Conservation (phyloP, 805 yeast genomes). For the Tetrapisispora phaffii region DNA sequence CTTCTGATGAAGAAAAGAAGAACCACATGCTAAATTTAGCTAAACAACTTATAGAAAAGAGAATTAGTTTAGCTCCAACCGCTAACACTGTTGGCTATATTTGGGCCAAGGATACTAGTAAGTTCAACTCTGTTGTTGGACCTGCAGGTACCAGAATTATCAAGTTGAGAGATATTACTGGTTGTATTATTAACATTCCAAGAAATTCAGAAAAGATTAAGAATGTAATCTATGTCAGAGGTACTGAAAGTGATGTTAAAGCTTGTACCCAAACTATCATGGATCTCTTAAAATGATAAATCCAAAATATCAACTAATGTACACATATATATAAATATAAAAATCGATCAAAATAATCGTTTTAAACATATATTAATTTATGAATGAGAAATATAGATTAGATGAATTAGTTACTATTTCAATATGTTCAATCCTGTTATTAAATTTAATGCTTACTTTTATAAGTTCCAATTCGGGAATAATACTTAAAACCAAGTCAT, state of each 20-base stretch:
- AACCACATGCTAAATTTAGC: constrained; percentile 35
- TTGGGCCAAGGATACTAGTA: constrained; percentile 42
- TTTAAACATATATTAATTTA: neutral
- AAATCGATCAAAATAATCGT: neutral
- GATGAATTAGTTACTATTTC: too few relatives aligned
- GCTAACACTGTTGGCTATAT: constrained; percentile 51
- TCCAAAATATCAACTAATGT: neutral
- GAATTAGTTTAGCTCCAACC: constrained; percentile 38
- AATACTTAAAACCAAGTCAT: too few relatives aligned
- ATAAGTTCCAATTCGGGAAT: too few relatives aligned
- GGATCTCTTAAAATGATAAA: constrained; percentile 15
- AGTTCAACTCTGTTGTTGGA: constrained; percentile 61
- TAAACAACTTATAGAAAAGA: constrained; percentile 34
- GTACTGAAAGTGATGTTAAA: constrained; percentile 45
- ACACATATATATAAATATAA: neutral
- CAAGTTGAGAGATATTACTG: constrained; percentile 47
- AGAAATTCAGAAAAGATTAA: constrained; percentile 41
- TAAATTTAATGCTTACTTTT: neutral
- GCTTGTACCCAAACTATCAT: constrained; percentile 36
- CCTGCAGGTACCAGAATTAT: constrained; percentile 63
- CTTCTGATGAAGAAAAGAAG: constrained; percentile 32
- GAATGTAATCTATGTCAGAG: constrained; percentile 50
- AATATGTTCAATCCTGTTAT: neutral
- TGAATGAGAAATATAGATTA: neutral
- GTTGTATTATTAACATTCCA: constrained; percentile 57